Conservation (phyloP, 1,284 basidiomycete species). For the Schizophyllum amplum region DNA sequence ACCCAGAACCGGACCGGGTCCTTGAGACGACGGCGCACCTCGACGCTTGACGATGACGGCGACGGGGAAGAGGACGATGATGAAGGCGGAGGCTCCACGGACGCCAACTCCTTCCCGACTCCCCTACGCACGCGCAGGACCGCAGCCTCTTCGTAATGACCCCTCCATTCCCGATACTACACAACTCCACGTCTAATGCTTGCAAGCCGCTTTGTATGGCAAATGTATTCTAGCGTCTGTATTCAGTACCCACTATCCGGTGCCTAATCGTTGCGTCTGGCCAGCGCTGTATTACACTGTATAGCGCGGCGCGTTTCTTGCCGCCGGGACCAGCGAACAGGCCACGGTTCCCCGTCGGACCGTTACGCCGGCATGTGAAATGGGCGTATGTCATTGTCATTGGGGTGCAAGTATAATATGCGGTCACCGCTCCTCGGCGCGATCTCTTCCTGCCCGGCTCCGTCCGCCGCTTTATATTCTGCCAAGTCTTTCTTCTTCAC, state of each 20-base stretch:
- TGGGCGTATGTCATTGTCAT: background rate
- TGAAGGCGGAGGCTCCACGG: slow-evolving; percentile 44
- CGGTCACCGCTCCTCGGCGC: background rate
- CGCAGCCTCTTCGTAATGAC: too few species aligned
- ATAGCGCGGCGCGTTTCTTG: background rate
- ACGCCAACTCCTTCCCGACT: slow-evolving; percentile 33
- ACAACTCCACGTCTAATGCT: too few species aligned
- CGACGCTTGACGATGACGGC: background rate
- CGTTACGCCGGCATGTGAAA: background rate
- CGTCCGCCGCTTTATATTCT: slow-evolving; percentile 15
- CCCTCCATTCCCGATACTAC: too few species aligned
- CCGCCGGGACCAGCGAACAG: background rate
- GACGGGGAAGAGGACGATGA: slow-evolving; percentile 21
- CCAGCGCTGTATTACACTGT: too few species aligned
- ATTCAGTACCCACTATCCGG: background rate
- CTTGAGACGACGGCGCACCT: slow-evolving; percentile 12
- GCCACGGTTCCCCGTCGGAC: background rate
- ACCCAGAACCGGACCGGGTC: too few species aligned
- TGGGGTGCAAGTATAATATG: background rate
- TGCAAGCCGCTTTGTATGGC: background rate
- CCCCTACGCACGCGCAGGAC: slow-evolving; percentile 53
- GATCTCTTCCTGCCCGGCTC: slow-evolving; percentile 18
- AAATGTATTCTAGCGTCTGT: background rate
- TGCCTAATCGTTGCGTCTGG: background rate
- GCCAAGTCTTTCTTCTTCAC: background rate